Conservation (phyloP, 179 eudicot genomes). For the Actinidia arguta region DNA sequence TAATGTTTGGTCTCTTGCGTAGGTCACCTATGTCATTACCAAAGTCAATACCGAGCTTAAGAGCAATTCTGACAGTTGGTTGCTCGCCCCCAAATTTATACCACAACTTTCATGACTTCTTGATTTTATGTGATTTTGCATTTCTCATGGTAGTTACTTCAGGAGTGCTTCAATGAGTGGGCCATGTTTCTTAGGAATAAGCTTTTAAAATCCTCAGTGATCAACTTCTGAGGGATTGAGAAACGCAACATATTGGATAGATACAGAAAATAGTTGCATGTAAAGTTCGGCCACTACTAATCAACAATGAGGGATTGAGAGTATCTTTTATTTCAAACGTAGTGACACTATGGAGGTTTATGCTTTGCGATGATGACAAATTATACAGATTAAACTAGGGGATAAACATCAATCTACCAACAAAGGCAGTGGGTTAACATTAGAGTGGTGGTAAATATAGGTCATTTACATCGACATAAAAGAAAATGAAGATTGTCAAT, state of each 20-base stretch:
- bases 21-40: too few relatives aligned
- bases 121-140: background rate
- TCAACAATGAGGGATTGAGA: background rate
- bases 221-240: too few relatives aligned
- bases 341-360: background rate
- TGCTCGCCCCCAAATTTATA: too few relatives aligned
- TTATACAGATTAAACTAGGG: background rate
- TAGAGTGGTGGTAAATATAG: conserved; percentile 1
- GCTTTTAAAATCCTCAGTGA: too few relatives aligned
- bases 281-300: background rate
- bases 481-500: background rate
- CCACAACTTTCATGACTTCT: conserved; percentile 14
- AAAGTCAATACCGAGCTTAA: too few relatives aligned
- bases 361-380: background rate
- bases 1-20: too few relatives aligned
- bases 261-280: background rate
- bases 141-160: background rate
- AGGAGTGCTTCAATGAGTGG: too few relatives aligned
- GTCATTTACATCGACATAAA: background rate
- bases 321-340: background rate
- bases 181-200: too few relatives aligned
- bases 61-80: too few relatives aligned
- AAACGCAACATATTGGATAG: background rate
- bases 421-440: background rate
- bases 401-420: background rate